Percentiles rank a stretch among this genome's conserved stretches.
Evolutionary conservation across 352 stramenopile species (phyloP).

Genomic region (Pythium vanterpoolii): DNA sequence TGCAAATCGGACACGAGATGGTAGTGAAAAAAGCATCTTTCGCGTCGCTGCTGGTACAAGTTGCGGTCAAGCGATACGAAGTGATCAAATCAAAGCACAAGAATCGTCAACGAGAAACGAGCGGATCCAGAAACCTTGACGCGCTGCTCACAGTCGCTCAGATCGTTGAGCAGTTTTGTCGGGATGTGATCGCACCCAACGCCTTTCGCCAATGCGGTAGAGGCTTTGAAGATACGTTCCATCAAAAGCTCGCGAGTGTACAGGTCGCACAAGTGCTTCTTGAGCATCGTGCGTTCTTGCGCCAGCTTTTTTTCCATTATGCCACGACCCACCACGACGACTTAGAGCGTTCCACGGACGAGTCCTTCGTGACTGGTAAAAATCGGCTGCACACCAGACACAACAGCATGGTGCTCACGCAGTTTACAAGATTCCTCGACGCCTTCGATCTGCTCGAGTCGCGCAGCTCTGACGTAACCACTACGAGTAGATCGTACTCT

Average conservation of each 20-base stretch:
- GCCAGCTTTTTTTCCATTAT: constrained; percentile 51
- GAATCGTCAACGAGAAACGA: not conserved
- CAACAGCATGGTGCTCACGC: constrained; percentile 12
- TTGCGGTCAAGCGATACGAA: not conserved
- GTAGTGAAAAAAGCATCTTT: not conserved
- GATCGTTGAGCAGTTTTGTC: constrained; percentile 41
- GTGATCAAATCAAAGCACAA: not conserved
- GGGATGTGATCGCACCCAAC: constrained; percentile 29
- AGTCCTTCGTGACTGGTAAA: not conserved
- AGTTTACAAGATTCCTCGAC: constrained; percentile 11
- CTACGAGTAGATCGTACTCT: too few relatives aligned
- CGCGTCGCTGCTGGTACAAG: not conserved
- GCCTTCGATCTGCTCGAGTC: constrained; percentile 2
- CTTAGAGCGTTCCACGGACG: not conserved
- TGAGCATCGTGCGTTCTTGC: constrained; percentile 55
- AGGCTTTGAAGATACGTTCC: constrained; percentile 31
- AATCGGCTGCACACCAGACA: constrained; percentile 10
- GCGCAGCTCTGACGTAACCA: not conserved
- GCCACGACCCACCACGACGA: constrained; percentile 33
- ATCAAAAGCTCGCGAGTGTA: constrained; percentile 38
- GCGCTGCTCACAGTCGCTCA: not conserved
- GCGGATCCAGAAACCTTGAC: not conserved
- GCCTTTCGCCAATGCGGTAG: constrained; percentile 11
- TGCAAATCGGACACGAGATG: not conserved
- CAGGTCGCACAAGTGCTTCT: constrained; percentile 41